phyloP scores from a whole-genome alignment of 805 yeast species.

The Kodamaea kaohsiungensis region DNA sequence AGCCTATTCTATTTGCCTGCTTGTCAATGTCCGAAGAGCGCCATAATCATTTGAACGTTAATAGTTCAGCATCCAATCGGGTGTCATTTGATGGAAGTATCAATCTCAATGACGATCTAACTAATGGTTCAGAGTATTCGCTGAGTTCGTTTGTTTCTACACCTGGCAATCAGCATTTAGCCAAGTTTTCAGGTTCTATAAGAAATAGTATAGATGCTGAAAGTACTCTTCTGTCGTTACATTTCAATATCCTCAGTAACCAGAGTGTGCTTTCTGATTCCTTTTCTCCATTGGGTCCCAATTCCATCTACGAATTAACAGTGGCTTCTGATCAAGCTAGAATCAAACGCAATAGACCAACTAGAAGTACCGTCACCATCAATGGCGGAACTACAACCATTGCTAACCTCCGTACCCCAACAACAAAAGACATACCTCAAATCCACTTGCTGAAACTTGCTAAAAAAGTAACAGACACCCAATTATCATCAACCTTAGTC shows the following conservation, averaged over 20 bases:
- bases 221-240: conserved; percentile 26
- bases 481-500: conserved; percentile 21
- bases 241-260: conserved; percentile 13
- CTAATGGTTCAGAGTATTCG: conserved; percentile 25
- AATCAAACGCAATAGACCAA: conserved; percentile 32
- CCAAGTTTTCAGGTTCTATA: conserved; percentile 18
- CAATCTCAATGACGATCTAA: conserved; percentile 37
- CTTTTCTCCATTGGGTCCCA: conserved; percentile 64
- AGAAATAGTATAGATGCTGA: conserved; percentile 36
- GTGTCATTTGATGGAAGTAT: conserved; percentile 24
- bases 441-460: conserved; percentile 51
- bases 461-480: conserved; percentile 23
- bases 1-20: not conserved
- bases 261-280: conserved; percentile 17
- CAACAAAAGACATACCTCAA: conserved; percentile 81
- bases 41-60: not conserved
- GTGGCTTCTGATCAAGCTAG: conserved; percentile 56
- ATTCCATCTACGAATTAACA: conserved; percentile 76
- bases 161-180: conserved; percentile 9
- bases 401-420: conserved; percentile 60
- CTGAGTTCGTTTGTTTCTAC: conserved; percentile 17
- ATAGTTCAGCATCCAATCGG: conserved; percentile 10
- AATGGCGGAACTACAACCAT: conserved; percentile 47
- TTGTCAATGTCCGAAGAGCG: conserved; percentile 3
- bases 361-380: conserved; percentile 34